Percentiles rank a stretch among this genome's conserved stretches.
These are phyloP conservation scores for bread wheat (Triticum aestivum) DNA, from an alignment of 176 grass and related monocot genomes.

Conservation along the genomic window DNA sequence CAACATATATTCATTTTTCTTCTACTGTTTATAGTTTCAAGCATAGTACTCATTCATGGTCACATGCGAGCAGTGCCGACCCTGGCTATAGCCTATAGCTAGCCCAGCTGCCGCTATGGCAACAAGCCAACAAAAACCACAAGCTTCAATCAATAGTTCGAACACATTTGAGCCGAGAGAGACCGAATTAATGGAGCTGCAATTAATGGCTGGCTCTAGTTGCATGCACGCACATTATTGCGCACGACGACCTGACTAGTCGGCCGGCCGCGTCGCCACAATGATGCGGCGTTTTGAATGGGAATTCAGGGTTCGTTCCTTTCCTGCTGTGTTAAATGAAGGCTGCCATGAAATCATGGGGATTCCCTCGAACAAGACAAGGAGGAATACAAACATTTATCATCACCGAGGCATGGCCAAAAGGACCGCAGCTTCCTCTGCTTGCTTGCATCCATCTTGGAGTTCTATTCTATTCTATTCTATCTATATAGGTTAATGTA, in stretches of 20 bases:
- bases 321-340: neutral
- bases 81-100: neutral
- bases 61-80: conserved; percentile 24
- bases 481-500: neutral
- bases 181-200: neutral
- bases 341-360: conserved; percentile 51
- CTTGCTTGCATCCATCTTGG: neutral
- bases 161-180: neutral
- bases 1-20: neutral
- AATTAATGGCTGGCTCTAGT: neutral
- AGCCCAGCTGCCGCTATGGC: neutral
- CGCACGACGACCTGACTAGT: neutral
- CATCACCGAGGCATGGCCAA: conserved; percentile 23
- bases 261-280: neutral
- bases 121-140: conserved; percentile 23
- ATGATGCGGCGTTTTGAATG: conserved; percentile 34
- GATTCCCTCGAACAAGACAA: conserved; percentile 50
- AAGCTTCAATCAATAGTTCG: neutral
- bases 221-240: neutral
- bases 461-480: neutral
- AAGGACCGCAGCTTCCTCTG: neutral
- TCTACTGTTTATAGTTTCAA: neutral
- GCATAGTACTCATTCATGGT: neutral
- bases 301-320: neutral
- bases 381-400: conserved; percentile 20